Conservation (phyloP, 805 yeast species). For the Sugiyamaella valdiviana region DNA sequence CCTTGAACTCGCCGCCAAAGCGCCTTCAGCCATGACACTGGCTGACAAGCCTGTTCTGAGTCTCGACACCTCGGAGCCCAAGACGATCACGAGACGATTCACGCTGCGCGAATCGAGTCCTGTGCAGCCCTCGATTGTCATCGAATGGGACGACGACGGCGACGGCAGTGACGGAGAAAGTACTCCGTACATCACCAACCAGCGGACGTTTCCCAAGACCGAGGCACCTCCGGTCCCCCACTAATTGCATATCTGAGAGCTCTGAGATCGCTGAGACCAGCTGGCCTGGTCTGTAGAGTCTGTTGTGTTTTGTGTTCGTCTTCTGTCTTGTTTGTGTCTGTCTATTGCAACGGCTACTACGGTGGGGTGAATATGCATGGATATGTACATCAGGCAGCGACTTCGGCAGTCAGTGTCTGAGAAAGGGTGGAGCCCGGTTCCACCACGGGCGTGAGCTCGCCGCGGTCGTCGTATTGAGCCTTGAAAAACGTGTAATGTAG, state of each 20-base stretch:
- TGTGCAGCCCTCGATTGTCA: conserved; percentile 19
- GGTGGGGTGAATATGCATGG: not conserved
- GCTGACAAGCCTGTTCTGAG: not conserved
- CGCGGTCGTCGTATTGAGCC: conserved; percentile 26
- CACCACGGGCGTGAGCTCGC: conserved; percentile 22
- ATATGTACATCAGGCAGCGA: not conserved
- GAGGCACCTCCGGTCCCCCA: conserved; percentile 16
- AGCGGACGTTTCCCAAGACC: conserved; percentile 5
- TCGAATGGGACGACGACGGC: conserved; percentile 22
- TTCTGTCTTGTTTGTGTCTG: no score
- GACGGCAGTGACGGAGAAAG: conserved; percentile 4
- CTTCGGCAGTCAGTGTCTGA: not conserved
- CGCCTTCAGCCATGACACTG: no score
- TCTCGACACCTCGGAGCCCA: not conserved
- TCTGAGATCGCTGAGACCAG: no score
- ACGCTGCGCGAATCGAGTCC: conserved; percentile 11
- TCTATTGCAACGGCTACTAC: no score
- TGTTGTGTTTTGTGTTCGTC: no score
- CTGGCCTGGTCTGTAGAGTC: no score
- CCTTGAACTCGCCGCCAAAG: no score
- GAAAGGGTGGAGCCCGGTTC: not conserved
- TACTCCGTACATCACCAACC: not conserved
- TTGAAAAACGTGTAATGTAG: conserved; percentile 88
- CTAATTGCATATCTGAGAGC: not conserved
- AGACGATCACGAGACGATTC: conserved; percentile 5